Percentiles rank a stretch among this genome's conserved stretches.
phyloP scores from a whole-genome alignment of 345 rosid genomes.

The Boechera stricta region DNA sequence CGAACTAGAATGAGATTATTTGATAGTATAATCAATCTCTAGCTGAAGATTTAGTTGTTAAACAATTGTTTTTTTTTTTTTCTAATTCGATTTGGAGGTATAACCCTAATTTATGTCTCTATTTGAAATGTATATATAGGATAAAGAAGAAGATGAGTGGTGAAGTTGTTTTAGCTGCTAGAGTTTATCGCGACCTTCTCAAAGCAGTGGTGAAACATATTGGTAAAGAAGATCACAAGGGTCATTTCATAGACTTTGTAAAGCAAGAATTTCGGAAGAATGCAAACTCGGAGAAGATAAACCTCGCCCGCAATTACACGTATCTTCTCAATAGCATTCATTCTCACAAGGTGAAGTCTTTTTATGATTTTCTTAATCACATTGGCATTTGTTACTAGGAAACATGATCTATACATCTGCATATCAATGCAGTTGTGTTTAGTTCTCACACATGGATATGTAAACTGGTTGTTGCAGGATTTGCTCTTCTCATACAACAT shows the following conservation, averaged over 20 bases:
- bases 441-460: conserved; percentile 17
- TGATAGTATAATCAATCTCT: background rate
- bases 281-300: conserved; percentile 54
- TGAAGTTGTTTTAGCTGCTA: conserved; percentile 54
- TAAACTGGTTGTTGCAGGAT: conserved; percentile 58
- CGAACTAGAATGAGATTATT: background rate
- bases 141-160: conserved; percentile 52
- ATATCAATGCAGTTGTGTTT: background rate
- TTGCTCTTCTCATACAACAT: conserved; percentile 87
- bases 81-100: background rate
- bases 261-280: conserved; percentile 64
- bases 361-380: background rate
- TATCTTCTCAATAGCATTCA: conserved; percentile 74
- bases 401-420: too few relatives aligned
- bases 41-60: background rate
- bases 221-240: conserved; percentile 75
- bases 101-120: background rate
- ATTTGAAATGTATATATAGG: background rate
- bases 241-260: conserved; percentile 69
- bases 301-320: conserved; percentile 70
- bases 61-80: background rate
- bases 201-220: conserved; percentile 71
- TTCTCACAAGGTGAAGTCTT: conserved; percentile 70
- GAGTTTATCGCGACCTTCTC: conserved; percentile 68
- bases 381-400: background rate